Percentiles rank a stretch among this genome's conserved stretches.
Conservation (phyloP, 2,329 filamentous ascomycete species). For the Rhynchosporium graminicola region DNA sequence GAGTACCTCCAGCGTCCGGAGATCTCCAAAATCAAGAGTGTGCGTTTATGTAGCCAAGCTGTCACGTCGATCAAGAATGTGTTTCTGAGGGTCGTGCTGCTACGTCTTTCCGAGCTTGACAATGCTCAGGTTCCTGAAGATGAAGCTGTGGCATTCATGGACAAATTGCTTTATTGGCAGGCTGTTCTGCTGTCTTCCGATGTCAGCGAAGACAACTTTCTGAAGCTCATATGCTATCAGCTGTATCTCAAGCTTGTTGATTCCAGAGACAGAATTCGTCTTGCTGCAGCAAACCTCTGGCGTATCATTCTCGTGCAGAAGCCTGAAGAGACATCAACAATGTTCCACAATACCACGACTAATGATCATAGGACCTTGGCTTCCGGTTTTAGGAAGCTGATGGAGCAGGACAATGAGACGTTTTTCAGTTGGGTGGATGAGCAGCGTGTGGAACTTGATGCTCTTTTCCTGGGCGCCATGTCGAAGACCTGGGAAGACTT, state of each 20-base stretch:
- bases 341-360: conserved; percentile 72
- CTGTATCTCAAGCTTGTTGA: conserved; percentile 88
- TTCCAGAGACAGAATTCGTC: conserved; percentile 63
- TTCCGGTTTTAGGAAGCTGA: conserved; percentile 78
- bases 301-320: conserved; percentile 94
- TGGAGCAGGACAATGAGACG: conserved; percentile 83
- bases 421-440: conserved; percentile 89
- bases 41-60: conserved; percentile 86
- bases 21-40: conserved; percentile 76
- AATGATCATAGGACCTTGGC: conserved; percentile 71
- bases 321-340: conserved; percentile 73
- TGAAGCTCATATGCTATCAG: conserved; percentile 87
- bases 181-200: conserved; percentile 81
- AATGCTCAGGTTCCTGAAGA: conserved; percentile 59
- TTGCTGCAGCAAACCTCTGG: conserved; percentile 81
- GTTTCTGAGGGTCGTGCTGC: conserved; percentile 76
- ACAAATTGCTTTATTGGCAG: conserved; percentile 94
- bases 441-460: conserved; percentile 75
- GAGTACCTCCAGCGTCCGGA: conserved; percentile 89
- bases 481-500: conserved; percentile 88
- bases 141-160: conserved; percentile 71
- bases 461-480: conserved; percentile 78
- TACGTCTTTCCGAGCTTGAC: conserved; percentile 82
- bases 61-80: conserved; percentile 74
- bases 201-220: conserved; percentile 75